Evolutionary conservation across 495 filamentous ascomycete species (phyloP).

Genomic region (Lophiostoma macrostomum): DNA sequence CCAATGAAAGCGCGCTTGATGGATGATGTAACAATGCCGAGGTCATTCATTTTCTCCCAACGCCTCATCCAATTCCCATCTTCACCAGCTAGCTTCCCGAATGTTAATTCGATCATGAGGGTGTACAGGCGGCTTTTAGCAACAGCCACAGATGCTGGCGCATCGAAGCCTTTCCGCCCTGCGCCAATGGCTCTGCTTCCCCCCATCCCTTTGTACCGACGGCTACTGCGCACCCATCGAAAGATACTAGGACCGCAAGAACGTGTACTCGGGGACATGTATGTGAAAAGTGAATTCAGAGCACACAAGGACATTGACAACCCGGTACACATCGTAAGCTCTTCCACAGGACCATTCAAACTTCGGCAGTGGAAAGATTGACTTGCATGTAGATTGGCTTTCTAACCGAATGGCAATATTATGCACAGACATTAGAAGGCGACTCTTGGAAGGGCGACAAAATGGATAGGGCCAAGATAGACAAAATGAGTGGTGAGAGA

Average conservation of each 20-base stretch:
- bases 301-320: constrained; percentile 81
- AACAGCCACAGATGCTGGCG: constrained; percentile 20
- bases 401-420: constrained; percentile 92
- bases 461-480: constrained; percentile 72
- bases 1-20: background rate
- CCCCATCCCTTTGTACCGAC: constrained; percentile 84
- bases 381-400: constrained; percentile 94
- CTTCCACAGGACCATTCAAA: background rate
- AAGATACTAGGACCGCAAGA: constrained; percentile 68
- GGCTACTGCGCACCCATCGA: constrained; percentile 81
- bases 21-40: constrained; percentile 1
- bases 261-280: constrained; percentile 82
- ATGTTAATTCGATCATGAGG: constrained; percentile 17
- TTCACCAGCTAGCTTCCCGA: background rate
- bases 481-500: constrained; percentile 89
- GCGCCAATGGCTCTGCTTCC: constrained; percentile 76
- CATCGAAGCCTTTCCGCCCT: constrained; percentile 53
- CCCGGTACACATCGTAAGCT: constrained; percentile 79
- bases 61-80: background rate
- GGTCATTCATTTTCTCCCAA: background rate
- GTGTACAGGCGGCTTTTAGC: constrained; percentile 13
- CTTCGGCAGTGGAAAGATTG: background rate
- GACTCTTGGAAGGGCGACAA: constrained; percentile 76
- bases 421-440: constrained; percentile 86
- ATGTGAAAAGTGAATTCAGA: constrained; percentile 87